phyloP scores from a whole-genome alignment of 805 yeast genomes.

The Metschnikowia dekortorum region DNA sequence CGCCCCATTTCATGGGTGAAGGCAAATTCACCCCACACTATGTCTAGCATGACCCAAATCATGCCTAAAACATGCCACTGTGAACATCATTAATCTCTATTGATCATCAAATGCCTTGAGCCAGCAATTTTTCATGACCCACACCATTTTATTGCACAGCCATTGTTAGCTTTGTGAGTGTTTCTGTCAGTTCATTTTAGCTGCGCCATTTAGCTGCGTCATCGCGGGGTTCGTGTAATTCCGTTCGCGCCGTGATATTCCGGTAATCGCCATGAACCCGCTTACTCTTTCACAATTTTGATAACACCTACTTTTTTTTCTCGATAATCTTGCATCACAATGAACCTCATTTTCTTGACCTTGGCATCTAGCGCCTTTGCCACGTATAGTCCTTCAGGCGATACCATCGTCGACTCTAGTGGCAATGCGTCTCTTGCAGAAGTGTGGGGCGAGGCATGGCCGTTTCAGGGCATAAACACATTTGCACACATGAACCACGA shows the following conservation, averaged over 20 bases:
- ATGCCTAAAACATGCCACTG: neutral
- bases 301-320: neutral
- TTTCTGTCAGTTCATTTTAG: neutral
- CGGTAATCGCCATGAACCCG: neutral
- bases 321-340: neutral
- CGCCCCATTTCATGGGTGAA: neutral
- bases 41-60: neutral
- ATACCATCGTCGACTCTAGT: constrained; percentile 4
- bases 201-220: neutral
- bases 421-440: constrained; percentile 36
- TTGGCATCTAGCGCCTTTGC: constrained; percentile 3
- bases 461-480: constrained; percentile 60
- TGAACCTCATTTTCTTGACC: neutral
- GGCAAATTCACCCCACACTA: neutral
- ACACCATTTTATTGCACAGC: neutral
- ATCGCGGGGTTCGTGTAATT: neutral
- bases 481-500: constrained; percentile 70
- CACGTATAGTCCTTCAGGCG: constrained; percentile 2
- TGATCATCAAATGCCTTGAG: neutral
- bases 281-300: neutral
- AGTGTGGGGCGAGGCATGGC: constrained; percentile 74
- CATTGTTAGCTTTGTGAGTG: neutral
- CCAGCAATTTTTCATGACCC: neutral
- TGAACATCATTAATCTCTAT: neutral
- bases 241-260: constrained; percentile 2